Conservation (phyloP, 306 rosid species). For the Herpetospermum pedunculosum region DNA sequence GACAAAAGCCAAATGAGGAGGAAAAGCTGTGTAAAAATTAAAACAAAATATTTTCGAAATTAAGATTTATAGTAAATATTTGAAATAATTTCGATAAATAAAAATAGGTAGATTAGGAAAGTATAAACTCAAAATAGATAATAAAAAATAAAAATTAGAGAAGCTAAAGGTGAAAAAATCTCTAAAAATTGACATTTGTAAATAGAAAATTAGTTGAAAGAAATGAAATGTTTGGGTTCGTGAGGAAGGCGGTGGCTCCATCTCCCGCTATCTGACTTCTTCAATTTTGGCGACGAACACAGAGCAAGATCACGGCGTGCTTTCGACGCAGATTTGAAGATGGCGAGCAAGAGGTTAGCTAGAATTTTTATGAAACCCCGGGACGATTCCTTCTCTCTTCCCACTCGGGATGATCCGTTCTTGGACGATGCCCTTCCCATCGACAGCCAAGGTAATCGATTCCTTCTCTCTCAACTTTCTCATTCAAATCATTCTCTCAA, state of each 20-base stretch:
- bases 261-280: not conserved
- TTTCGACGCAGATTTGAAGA: not conserved
- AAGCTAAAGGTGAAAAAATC: no score
- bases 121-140: no score
- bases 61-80: no score
- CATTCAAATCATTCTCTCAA: not conserved
- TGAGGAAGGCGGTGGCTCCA: not conserved
- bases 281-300: not conserved
- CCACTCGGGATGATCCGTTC: slow-evolving; percentile 37
- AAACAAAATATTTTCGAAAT: no score
- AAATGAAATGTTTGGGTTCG: no score
- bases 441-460: slow-evolving; percentile 46
- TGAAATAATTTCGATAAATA: no score
- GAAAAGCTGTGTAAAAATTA: no score
- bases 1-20: no score
- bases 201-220: no score
- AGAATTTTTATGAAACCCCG: slow-evolving; percentile 38
- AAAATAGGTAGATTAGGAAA: no score
- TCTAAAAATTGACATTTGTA: no score
- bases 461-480: not conserved
- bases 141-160: no score
- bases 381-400: slow-evolving; percentile 42
- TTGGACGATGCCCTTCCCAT: slow-evolving; percentile 48
- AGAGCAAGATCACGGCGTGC: not conserved
- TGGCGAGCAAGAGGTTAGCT: slow-evolving; percentile 50